Base-by-base conservation (phyloP, 2,329 filamentous ascomycete species). In the Acrocalymma vagum region DNA sequence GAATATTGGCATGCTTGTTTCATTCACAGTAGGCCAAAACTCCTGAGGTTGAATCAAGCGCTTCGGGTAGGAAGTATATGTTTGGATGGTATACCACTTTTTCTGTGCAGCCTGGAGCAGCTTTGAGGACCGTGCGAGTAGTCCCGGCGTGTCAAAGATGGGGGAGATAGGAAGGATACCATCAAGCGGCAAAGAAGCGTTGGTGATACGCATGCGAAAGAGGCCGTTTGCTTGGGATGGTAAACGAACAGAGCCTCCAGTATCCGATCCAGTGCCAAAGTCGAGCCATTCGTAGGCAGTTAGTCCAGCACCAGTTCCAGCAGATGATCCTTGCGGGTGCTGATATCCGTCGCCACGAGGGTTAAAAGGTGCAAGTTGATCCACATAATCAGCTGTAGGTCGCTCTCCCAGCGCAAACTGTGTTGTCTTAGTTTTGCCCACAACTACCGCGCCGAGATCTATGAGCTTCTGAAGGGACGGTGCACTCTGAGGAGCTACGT, bases 341-440 rank as follows among this genome's bases (percentile, higher is more conserved):
- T 51, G 51, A 28, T 55, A 64, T 3, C 60, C 59, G 43, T 65
- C 61, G 5, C 51, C 62, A 9, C 62, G 49, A 3, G 63, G 62
- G 29, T 67, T 65, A 43, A 62, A 65, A n/a, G 63, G 54, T 8
- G 48, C 49, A 8, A 53, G 45, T 8, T 55, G 51, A 29, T 65
- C 59, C 8, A 63, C 47, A 40, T 52, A 62, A 37, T 64, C 59
- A 8, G 43, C 51, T 6, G 50, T 57, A n/a, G 55, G 47, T 6
- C 43, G 38, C n/a, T 65, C 59, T 8, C 52, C 53, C 9, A 48
- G 58, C 9, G 72, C 72, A 35, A 81, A 73, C 45, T 77, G 74
- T 0, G 72, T 68, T 3, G 72, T 73, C 45, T 76, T 78, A 9
- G 74, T 77, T 62, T 80, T 81, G 1, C 79, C 78, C 1, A 81